Evolutionary conservation across 371 early-diverging fungal species (phyloP), one percentile per base, ranked within the genome.

Genomic region (Circinella umbellata): DNA sequence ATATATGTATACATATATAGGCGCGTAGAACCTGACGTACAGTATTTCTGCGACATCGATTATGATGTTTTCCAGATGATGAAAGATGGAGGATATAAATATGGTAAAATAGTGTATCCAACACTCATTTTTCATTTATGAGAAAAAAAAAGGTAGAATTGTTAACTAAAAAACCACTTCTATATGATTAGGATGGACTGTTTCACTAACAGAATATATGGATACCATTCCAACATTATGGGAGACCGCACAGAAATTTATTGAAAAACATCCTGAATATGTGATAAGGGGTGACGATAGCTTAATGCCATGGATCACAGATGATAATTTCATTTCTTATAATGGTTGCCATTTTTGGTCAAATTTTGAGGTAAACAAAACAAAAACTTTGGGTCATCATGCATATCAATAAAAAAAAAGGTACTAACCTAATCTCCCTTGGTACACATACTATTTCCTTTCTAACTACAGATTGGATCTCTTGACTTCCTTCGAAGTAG

Each of bases 21-120:
- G 99, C 86, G 99, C 14, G 86, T 99, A 20, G 98, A 98, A 76
- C 99, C 98, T 0, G 93, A 88, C 59, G 94, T 96, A 34, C 67
- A 88, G 65, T 96, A 90, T 71, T 81, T 82, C 51, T 99, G 98
- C 76, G 91, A 95, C 63, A 88, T 99, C 55, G 90, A 91, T 67
- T 92, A 93, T 74, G 98, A 99, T 76, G 94, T 95, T 4, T 98
- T 99, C 77, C 81, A 85, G 69, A 93, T 83, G 74, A 94, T 95
- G 93, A 81, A 86, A 69, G 84, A 92, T 39, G 92, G 92, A 64
- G 82, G 90, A 34, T 91, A 92, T 71, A 86, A 89, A 74, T 98
- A 99, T 83, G 96, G 89, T 82, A 49, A 42, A 27, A 42, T 42
- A 42, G 6, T 42, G 42, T 9, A 27, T 27, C 0, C 27, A 27